A percentile compares a stretch with the other conserved stretches of the same genome.
Conservation (phyloP, 352 stramenopile species). For the Phytophthora pseudosyringae region DNA sequence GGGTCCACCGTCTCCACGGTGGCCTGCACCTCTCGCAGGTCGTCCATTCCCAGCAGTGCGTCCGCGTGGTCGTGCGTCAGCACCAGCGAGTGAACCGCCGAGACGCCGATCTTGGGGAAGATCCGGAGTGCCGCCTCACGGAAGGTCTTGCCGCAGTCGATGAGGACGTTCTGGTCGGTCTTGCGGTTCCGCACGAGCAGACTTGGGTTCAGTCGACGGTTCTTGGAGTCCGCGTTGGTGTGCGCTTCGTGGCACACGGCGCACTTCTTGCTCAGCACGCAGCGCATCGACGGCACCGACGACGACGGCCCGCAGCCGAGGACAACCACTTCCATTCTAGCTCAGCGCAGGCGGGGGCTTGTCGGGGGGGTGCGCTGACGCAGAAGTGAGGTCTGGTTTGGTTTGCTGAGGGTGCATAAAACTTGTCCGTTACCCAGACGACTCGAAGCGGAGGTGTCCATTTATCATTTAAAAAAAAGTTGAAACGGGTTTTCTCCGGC, state of each 20-base stretch:
- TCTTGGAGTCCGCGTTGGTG: slow-evolving; percentile 69
- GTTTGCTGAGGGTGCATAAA: slow-evolving; percentile 26
- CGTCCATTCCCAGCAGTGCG: slow-evolving; percentile 83
- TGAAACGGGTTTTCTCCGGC: background rate
- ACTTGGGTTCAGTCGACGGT: slow-evolving; percentile 83
- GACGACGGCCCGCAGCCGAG: slow-evolving; percentile 86
- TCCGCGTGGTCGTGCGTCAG: slow-evolving; percentile 90
- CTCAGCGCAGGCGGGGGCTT: background rate
- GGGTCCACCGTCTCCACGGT: slow-evolving; percentile 59
- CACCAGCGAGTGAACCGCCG: slow-evolving; percentile 70
- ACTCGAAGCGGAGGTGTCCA: background rate
- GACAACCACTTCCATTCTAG: slow-evolving; percentile 80
- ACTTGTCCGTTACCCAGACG: slow-evolving; percentile 24
- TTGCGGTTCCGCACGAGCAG: slow-evolving; percentile 69
- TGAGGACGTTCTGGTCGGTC: slow-evolving; percentile 62
- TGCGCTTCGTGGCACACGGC: slow-evolving; percentile 74
- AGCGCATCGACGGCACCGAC: slow-evolving; percentile 81
- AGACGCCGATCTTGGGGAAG: slow-evolving; percentile 61
- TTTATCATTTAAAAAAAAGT: too few relatives aligned
- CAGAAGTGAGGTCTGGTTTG: background rate
- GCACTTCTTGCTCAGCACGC: slow-evolving; percentile 62
- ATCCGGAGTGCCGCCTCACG: slow-evolving; percentile 73
- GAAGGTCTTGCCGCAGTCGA: slow-evolving; percentile 92
- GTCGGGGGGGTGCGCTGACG: too few relatives aligned
- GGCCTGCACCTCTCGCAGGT: slow-evolving; percentile 82